A percentile compares a stretch with the other conserved stretches of the same genome.
These are phyloP conservation scores for Xerocomus nothofagi DNA, from an alignment of 1,284 basidiomycete species.

Conservation along the genomic window DNA sequence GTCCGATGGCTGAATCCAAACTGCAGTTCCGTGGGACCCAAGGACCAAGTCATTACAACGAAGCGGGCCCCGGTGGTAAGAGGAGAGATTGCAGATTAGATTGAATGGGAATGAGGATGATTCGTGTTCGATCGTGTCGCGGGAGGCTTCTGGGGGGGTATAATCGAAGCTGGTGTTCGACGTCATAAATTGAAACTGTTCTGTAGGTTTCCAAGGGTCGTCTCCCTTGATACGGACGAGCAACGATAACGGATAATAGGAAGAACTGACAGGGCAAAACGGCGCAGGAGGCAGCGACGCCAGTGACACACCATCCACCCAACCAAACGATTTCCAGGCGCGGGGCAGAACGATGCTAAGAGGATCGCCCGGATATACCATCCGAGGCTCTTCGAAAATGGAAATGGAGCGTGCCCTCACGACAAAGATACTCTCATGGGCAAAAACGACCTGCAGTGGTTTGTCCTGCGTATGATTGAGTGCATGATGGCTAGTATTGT, in stretches of 20 bases:
- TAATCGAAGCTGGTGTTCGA: conserved; percentile 27
- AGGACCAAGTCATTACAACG: conserved; percentile 52
- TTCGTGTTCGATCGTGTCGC: conserved; percentile 31
- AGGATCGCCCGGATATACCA: conserved; percentile 17
- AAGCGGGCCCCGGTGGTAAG: conserved; percentile 44
- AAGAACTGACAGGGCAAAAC: not conserved
- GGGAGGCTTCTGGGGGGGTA: not conserved
- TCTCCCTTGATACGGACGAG: conserved; percentile 56
- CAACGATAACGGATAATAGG: conserved; percentile 42
- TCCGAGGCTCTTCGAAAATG: conserved; percentile 48
- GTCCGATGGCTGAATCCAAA: conserved; percentile 58
- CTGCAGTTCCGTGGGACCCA: conserved; percentile 52
- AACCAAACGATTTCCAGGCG: conserved; percentile 54
- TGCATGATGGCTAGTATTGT: conserved; percentile 7
- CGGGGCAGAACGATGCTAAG: conserved; percentile 37
- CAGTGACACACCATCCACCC: conserved; percentile 59
- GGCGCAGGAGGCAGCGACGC: conserved; percentile 26
- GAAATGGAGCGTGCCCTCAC: conserved; percentile 57
- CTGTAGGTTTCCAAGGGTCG: conserved; percentile 54
- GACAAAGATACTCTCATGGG: conserved; percentile 49
- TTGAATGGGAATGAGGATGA: conserved; percentile 40
- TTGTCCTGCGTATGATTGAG: conserved; percentile 37
- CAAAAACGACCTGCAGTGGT: conserved; percentile 53
- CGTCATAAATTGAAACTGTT: conserved; percentile 48
- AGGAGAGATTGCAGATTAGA: conserved; percentile 34